Percentiles rank a stretch among this genome's conserved stretches.
Conservation (phyloP, 306 rosid genomes). For the Cicer judaicum region DNA sequence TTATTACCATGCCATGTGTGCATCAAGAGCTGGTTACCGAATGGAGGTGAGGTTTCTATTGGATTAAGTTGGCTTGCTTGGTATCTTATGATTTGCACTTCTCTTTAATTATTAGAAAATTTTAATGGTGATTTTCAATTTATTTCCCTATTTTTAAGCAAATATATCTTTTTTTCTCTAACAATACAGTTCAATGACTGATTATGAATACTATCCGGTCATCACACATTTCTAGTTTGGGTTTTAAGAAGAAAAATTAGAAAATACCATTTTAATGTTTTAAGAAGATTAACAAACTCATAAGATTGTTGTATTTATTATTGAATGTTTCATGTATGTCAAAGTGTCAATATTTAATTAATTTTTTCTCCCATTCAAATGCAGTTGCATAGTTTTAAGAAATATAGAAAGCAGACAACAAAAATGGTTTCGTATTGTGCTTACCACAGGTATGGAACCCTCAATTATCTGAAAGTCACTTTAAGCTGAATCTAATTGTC, state of each 20-base stretch:
- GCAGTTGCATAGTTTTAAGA: slow-evolving; percentile 95
- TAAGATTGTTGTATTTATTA: slow-evolving; percentile 24
- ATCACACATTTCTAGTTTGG: slow-evolving; percentile 32
- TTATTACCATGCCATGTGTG: slow-evolving; percentile 99
- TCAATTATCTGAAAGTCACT: slow-evolving; percentile 38
- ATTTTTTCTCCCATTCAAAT: slow-evolving; percentile 45
- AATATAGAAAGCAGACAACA: slow-evolving; percentile 88
- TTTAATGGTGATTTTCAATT: slow-evolving; percentile 33
- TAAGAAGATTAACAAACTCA: slow-evolving; percentile 24
- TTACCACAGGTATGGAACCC: slow-evolving; percentile 82
- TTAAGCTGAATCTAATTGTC: slow-evolving; percentile 31
- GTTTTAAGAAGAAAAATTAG: slow-evolving; percentile 10
- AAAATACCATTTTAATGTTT: neutral
- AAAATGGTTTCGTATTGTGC: slow-evolving; percentile 97
- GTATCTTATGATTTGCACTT: slow-evolving; percentile 23
- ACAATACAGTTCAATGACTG: slow-evolving; percentile 21
- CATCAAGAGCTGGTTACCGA: slow-evolving; percentile 97
- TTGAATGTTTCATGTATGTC: slow-evolving; percentile 25
- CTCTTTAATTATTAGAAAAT: neutral
- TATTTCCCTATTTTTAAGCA: slow-evolving; percentile 32
- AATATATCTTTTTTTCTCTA: neutral
- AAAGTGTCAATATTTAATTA: slow-evolving; percentile 29
- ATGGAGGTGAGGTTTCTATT: slow-evolving; percentile 80
- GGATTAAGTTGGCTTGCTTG: slow-evolving; percentile 31
- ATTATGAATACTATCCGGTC: neutral